A percentile compares a stretch with the other conserved stretches of the same genome.
phyloP scores from a whole-genome alignment of 2,329 filamentous ascomycete species.

The Fusarium oxysporum region DNA sequence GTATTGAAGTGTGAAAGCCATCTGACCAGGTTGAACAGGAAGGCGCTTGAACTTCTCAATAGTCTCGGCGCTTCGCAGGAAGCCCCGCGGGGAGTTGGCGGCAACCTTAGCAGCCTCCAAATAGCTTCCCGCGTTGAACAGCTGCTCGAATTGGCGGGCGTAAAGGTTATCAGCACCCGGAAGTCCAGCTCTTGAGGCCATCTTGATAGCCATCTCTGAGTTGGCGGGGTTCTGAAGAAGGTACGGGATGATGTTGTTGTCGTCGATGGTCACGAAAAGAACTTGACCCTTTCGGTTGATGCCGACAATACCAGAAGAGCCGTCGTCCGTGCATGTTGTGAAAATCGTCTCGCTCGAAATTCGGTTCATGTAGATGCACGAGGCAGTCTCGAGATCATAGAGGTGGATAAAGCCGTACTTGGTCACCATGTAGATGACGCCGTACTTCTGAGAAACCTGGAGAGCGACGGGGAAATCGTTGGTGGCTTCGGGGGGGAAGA shows the following conservation, averaged over 20 bases:
- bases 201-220: constrained; percentile 91
- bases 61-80: constrained; percentile 92
- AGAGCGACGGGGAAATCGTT: constrained; percentile 99
- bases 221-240: constrained; percentile 97
- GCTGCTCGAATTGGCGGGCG: constrained; percentile 89
- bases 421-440: constrained; percentile 95
- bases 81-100: constrained; percentile 94
- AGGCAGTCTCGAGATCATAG: constrained; percentile 95
- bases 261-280: constrained; percentile 92
- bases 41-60: constrained; percentile 96
- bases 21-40: constrained; percentile 82
- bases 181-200: constrained; percentile 92
- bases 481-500: constrained; percentile 93
- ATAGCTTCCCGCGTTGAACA: constrained; percentile 84
- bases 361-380: constrained; percentile 99
- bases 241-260: constrained; percentile 91
- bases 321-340: constrained; percentile 85
- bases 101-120: constrained; percentile 93
- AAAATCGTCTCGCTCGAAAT: constrained; percentile 99
- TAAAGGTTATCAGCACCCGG: constrained; percentile 96
- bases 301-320: constrained; percentile 88
- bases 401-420: constrained; percentile 99
- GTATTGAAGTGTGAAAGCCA: constrained; percentile 96
- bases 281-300: constrained; percentile 99
- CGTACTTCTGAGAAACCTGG: constrained; percentile 96